phyloP scores from a whole-genome alignment of 2,329 filamentous ascomycete genomes.

The Clathrospora elynae region DNA sequence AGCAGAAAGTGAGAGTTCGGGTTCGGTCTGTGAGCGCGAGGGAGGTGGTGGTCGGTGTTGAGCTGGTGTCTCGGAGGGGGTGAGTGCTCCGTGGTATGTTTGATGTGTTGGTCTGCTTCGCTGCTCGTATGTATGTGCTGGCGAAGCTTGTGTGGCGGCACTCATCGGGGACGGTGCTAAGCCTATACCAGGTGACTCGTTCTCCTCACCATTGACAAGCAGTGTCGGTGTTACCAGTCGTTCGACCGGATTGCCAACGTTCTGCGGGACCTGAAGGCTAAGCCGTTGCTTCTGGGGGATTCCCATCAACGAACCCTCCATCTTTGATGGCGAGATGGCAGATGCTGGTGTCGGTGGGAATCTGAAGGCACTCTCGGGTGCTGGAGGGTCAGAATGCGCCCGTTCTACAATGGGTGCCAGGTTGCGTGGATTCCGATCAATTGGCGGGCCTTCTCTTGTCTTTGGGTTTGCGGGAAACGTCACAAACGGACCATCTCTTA shows the following conservation, averaged over 20 bases:
- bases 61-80: conserved; percentile 40
- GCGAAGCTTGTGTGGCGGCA: conserved; percentile 26
- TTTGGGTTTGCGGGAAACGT: conserved; percentile 69
- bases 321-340: conserved; percentile 39
- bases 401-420: conserved; percentile 53
- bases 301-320: conserved; percentile 31
- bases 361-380: conserved; percentile 43
- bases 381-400: conserved; percentile 49
- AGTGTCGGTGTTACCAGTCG: conserved; percentile 65
- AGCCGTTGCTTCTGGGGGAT: conserved; percentile 55
- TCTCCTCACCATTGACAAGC: conserved; percentile 58
- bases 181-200: conserved; percentile 31
- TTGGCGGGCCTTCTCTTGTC: conserved; percentile 54
- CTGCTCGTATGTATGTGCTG: conserved; percentile 27
- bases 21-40: conserved; percentile 14
- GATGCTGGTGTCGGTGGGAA: conserved; percentile 49
- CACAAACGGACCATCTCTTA: conserved; percentile 69
- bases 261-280: conserved; percentile 67
- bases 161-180: conserved; percentile 33
- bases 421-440: conserved; percentile 51
- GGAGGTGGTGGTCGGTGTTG: conserved; percentile 24
- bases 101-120: conserved; percentile 28
- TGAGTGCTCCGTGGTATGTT: conserved; percentile 29
- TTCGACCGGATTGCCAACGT: conserved; percentile 62
- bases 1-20: conserved; percentile 4